Percentiles rank a stretch among this genome's conserved stretches.
Conservation (phyloP, 2,329 filamentous ascomycete genomes). For the Ceratocystis diversiconidia region DNA sequence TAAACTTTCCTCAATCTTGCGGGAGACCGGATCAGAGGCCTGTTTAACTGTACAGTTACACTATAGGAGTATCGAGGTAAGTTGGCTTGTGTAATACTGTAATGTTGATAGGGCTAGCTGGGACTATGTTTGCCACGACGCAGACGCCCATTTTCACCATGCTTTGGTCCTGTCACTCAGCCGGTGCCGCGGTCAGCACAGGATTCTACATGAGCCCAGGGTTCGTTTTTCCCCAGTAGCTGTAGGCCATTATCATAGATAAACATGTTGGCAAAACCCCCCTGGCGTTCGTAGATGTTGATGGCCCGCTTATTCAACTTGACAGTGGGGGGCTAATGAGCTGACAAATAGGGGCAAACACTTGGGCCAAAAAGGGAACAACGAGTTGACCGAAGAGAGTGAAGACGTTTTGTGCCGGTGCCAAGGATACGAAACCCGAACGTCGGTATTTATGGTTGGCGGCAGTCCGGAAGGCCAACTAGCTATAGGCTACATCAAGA, state of each 20-base stretch:
- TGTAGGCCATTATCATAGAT: slow-evolving; percentile 64
- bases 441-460: no score
- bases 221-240: slow-evolving; percentile 47
- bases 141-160: slow-evolving; percentile 47
- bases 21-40: slow-evolving; percentile 50
- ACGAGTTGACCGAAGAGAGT: no score
- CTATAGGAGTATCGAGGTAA: neutral
- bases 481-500: no score
- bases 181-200: slow-evolving; percentile 56
- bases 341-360: slow-evolving; percentile 58
- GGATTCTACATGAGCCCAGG: slow-evolving; percentile 50
- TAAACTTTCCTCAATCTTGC: slow-evolving; percentile 57
- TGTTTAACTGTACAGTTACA: slow-evolving; percentile 37
- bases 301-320: slow-evolving; percentile 66
- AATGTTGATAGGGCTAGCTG: neutral
- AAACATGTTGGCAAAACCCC: slow-evolving; percentile 65
- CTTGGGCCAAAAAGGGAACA: no score
- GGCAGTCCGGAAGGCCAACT: no score
- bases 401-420: no score
- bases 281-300: slow-evolving; percentile 61
- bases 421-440: no score
- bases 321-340: slow-evolving; percentile 55
- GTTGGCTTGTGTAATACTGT: neutral
- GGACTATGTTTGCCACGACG: slow-evolving; percentile 43
- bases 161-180: slow-evolving; percentile 51